These are phyloP conservation scores for Cornus suecica DNA, from an alignment of 148 eudicot genomes.

Conservation along the genomic window DNA sequence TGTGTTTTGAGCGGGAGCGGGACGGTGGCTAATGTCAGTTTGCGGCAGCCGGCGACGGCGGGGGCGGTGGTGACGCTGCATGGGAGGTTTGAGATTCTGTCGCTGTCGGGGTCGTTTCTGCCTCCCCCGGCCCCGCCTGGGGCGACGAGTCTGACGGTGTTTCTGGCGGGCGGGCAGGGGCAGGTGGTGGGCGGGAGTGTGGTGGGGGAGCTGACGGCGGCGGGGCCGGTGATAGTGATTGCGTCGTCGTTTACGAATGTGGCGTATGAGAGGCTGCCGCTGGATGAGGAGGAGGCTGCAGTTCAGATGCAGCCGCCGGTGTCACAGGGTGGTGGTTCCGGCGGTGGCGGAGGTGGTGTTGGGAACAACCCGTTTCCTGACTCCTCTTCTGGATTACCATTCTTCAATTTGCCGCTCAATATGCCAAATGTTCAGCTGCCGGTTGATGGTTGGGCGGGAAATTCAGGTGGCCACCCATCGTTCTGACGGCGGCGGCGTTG, in stretches of 20 bases:
- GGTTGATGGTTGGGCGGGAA: slow-evolving; percentile 49
- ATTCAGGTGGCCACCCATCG: slow-evolving; percentile 36
- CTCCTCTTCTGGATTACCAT: slow-evolving; percentile 61
- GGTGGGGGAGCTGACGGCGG: slow-evolving; percentile 60
- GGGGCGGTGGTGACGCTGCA: slow-evolving; percentile 56
- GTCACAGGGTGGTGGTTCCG: slow-evolving; percentile 18
- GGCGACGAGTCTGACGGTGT: slow-evolving; percentile 60
- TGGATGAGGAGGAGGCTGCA: slow-evolving; percentile 51
- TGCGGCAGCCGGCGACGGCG: slow-evolving; percentile 57
- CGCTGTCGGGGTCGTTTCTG: slow-evolving; percentile 56
- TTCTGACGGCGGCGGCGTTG: slow-evolving; percentile 8
- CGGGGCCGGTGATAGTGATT: slow-evolving; percentile 69
- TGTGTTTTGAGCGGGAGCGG: slow-evolving; percentile 67
- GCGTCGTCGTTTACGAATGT: slow-evolving; percentile 73
- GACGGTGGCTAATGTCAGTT: slow-evolving; percentile 60
- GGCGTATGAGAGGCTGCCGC: slow-evolving; percentile 64
- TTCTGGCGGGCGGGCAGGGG: slow-evolving; percentile 76
- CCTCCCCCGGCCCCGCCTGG: slow-evolving; percentile 84
- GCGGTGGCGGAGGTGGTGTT: slow-evolving; percentile 16
- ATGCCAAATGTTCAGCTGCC: slow-evolving; percentile 53
- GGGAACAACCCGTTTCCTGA: slow-evolving; percentile 35
- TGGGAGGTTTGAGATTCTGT: slow-evolving; percentile 69
- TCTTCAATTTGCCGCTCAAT: slow-evolving; percentile 54
- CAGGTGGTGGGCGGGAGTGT: slow-evolving; percentile 78
- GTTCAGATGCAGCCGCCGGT: slow-evolving; percentile 49